A percentile compares a stretch with the other conserved stretches of the same genome.
phyloP scores from a whole-genome alignment of 305 asterid species.

The Ajuga reptans region DNA sequence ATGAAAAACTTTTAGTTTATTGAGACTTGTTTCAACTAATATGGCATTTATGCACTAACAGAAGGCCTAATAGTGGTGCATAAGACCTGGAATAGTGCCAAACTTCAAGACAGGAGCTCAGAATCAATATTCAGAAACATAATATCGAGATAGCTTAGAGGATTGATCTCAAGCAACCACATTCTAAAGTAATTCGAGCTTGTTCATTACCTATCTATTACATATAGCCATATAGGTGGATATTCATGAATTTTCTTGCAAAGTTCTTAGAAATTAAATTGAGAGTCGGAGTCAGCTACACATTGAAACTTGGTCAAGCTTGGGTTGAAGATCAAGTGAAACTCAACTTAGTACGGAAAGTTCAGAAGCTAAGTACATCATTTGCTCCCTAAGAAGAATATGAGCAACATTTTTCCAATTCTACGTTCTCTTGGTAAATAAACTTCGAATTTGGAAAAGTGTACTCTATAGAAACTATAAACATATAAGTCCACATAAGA shows the following conservation, averaged over 20 bases:
- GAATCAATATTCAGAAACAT: neutral
- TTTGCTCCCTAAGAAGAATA: neutral
- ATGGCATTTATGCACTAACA: too few species aligned
- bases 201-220: neutral
- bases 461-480: neutral
- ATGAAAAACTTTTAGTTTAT: neutral
- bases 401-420: neutral
- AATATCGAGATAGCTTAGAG: neutral
- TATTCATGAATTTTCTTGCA: neutral
- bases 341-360: neutral
- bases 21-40: too few species aligned
- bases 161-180: neutral
- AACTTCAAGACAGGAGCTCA: neutral
- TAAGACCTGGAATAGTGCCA: neutral
- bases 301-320: too few species aligned
- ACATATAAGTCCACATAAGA: too few species aligned
- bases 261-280: neutral
- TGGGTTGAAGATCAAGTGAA: too few species aligned
- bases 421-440: neutral
- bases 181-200: neutral
- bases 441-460: neutral
- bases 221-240: too few species aligned
- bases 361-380: neutral
- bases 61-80: neutral
- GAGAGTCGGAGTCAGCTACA: too few species aligned